phyloP scores from a whole-genome alignment of 306 rosid species.

The Gastrolobium villosum region DNA sequence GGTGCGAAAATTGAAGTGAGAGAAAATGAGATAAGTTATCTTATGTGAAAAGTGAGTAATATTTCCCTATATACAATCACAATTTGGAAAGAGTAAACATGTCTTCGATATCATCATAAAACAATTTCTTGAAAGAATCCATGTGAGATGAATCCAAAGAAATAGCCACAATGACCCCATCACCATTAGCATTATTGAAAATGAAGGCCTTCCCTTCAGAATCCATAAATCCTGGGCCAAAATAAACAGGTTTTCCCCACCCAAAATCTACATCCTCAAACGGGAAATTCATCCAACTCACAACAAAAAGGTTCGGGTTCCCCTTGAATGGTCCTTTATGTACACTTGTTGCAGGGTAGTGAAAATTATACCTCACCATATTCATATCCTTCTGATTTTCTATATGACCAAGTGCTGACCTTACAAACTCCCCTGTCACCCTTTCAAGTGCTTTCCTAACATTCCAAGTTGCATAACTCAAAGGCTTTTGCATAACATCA shows the following conservation, averaged over 20 bases:
- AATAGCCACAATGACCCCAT: conserved; percentile 46
- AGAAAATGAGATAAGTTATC: no score
- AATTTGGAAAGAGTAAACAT: conserved; percentile 39
- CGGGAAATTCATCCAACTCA: conserved; percentile 59
- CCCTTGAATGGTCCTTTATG: conserved; percentile 6
- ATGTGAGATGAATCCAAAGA: conserved; percentile 43
- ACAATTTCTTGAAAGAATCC: conserved; percentile 41
- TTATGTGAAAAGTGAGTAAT: no score
- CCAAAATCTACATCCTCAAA: conserved; percentile 48
- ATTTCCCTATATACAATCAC: conserved; percentile 23
- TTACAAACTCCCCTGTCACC: conserved; percentile 39
- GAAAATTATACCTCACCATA: conserved; percentile 43
- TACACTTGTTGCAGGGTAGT: conserved; percentile 30
- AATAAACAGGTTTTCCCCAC: conserved; percentile 47
- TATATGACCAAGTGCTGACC: conserved; percentile 37
- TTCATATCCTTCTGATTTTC: conserved; percentile 32
- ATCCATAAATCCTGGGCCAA: conserved; percentile 52
- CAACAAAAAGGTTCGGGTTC: conserved; percentile 49
- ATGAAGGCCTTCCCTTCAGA: conserved; percentile 59
- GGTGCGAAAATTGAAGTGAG: no score
- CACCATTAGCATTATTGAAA: conserved; percentile 14
- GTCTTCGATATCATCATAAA: conserved; percentile 40
- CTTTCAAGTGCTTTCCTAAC: conserved; percentile 46
- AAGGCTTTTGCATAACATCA: conserved; percentile 34
- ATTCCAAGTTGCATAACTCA: conserved; percentile 20